phyloP scores from a whole-genome alignment of 169 alveolate species.

The Plasmodium berghei region DNA sequence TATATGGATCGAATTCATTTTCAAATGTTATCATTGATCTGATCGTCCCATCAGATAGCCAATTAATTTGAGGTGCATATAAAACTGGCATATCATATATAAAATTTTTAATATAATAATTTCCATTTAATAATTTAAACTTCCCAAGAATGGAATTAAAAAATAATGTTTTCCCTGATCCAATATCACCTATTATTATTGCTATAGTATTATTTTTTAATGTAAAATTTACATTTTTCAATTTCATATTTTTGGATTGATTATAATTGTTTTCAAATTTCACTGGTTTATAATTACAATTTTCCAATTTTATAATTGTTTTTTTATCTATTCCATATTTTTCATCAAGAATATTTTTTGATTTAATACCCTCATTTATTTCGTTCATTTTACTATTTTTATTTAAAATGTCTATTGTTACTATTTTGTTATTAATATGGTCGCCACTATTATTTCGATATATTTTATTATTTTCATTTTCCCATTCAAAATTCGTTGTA shows the following conservation, averaged over 20 bases:
- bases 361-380: too few species aligned
- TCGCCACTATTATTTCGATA: too few species aligned
- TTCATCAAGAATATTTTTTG: too few species aligned
- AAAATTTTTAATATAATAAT: constrained; percentile 38
- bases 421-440: too few species aligned
- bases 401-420: too few species aligned
- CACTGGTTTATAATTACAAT: background rate
- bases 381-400: too few species aligned
- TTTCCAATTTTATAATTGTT: background rate
- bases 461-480: too few species aligned
- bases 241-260: background rate
- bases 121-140: constrained; percentile 19
- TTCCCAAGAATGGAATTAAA: constrained; percentile 86
- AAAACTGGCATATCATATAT: constrained; percentile 80
- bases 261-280: too few species aligned
- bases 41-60: constrained; percentile 88
- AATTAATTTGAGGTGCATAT: constrained; percentile 86
- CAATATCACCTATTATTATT: constrained; percentile 91
- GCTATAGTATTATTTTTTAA: constrained; percentile 42
- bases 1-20: constrained; percentile 63
- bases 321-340: background rate
- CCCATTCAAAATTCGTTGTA: too few species aligned
- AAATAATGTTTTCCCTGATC: constrained; percentile 92
- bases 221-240: constrained; percentile 37
- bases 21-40: constrained; percentile 87